Conservation (phyloP, 1,139 yeast genomes). For the Hanseniaspora gamundiae region DNA sequence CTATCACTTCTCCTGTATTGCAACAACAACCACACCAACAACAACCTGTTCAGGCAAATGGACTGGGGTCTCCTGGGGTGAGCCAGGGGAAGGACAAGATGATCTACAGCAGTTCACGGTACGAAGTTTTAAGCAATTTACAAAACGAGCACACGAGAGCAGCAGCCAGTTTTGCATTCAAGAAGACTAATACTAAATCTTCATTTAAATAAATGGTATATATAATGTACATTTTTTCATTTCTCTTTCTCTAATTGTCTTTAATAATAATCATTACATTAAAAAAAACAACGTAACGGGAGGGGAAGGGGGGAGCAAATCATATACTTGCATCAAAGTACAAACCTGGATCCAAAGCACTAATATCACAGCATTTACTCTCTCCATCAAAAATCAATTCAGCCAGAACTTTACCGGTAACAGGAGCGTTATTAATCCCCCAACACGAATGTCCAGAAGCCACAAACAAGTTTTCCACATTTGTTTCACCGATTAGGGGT, state of each 20-base stretch:
- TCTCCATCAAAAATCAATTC: conserved; percentile 82
- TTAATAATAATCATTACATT: too few relatives aligned
- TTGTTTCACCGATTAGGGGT: conserved; percentile 88
- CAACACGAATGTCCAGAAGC: conserved; percentile 96
- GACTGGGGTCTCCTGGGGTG: too few relatives aligned
- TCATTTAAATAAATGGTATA: background rate
- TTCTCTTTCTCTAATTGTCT: too few relatives aligned
- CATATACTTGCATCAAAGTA: conserved; percentile 59
- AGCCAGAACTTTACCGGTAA: conserved; percentile 84
- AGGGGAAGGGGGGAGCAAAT: background rate
- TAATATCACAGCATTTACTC: conserved; percentile 62
- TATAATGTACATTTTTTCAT: too few relatives aligned
- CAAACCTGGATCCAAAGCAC: conserved; percentile 71
- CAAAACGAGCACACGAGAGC: conserved; percentile 1
- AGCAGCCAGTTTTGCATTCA: background rate
- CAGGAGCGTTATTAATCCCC: conserved; percentile 98
- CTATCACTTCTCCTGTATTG: too few relatives aligned
- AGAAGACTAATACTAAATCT: background rate
- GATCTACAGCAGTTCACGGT: conserved; percentile 1
- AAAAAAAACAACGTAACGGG: too few relatives aligned
- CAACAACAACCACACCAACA: too few relatives aligned
- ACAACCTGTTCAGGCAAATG: too few relatives aligned
- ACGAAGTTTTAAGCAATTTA: background rate
- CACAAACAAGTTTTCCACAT: conserved; percentile 61
- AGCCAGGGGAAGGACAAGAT: background rate